Evolutionary conservation across 2,329 filamentous ascomycete species (phyloP), one percentile per base, ranked within the genome.

Genomic region (Pseudocercospora crystallina): DNA sequence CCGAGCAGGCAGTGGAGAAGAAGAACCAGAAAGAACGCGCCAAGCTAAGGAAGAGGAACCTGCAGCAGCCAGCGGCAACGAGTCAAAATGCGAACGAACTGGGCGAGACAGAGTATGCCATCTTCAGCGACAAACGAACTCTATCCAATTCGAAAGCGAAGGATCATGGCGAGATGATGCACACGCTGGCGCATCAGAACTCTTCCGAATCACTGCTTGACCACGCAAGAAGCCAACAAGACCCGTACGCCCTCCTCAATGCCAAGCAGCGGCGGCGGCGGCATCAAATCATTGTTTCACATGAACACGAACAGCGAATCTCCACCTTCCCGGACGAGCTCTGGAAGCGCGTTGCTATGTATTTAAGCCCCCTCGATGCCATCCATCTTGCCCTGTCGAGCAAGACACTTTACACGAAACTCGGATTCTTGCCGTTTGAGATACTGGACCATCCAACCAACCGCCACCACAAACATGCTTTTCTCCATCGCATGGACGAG

Each of bases 401-500:
- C 59, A 78, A 75, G 58, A 71, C 71, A 2, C 68, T 82, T 13
- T 67, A 71, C 51, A 48, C 60, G 10, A 71, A 73, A 9, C 60
- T 82, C 9, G 75, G 75, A 3, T 57, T 63, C 1, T 60, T 60
- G 8, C 69, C 73, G 5, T 76, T 75, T 63, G 39, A 62, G 32
- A 65, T 59, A 4, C 65, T 80, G 29, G 63, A 71, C 17, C 47
- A 62, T 8, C 72, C 76, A 3, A 63, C 73, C 5, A 77, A 82
- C 57, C 66, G 65, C 38, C 57, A 71, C 5, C 64, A 78, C 51
- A 76, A 75, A 43, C 68, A 76, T 39, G 66, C 75, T 3, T 82
- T 84, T 60, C 71, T 85, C 5, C 61, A 73, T 10, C 63, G 67
- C 2, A 71, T 83, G 61, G 80, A 84, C 53, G 62, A 67, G 10